Evolutionary conservation across 2,329 filamentous ascomycete species (phyloP).

Genomic region (Xylariaceae sp.): DNA sequence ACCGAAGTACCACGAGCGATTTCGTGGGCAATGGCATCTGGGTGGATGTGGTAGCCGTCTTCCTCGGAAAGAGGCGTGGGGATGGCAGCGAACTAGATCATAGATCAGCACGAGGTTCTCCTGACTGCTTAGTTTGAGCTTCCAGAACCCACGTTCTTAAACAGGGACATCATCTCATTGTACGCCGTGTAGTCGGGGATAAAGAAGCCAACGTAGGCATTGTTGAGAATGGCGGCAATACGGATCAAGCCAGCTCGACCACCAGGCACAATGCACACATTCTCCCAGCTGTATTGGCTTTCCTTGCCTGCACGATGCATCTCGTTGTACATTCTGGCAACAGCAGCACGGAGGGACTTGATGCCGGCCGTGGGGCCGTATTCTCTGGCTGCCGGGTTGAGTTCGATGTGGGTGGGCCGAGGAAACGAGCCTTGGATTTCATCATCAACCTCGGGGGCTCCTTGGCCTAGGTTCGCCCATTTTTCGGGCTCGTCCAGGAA

Average conservation of each 20-base stretch:
- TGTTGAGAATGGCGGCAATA: constrained; percentile 89
- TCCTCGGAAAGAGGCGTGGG: constrained; percentile 77
- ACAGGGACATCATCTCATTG: constrained; percentile 93
- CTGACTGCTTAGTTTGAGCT: background rate
- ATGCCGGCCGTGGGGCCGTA: constrained; percentile 94
- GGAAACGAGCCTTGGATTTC: constrained; percentile 86
- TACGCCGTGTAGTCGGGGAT: constrained; percentile 95
- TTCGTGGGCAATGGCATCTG: constrained; percentile 87
- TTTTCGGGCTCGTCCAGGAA: constrained; percentile 72
- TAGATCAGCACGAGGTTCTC: constrained; percentile 11
- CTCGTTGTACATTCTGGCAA: constrained; percentile 88
- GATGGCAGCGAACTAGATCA: constrained; percentile 68
- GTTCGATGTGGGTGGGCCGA: constrained; percentile 70
- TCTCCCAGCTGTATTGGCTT: constrained; percentile 94
- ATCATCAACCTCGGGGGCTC: constrained; percentile 88
- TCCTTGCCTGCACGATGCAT: constrained; percentile 83
- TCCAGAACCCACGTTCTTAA: constrained; percentile 64
- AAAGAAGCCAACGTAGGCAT: constrained; percentile 89
- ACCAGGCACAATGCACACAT: constrained; percentile 92
- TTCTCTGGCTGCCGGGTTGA: constrained; percentile 73
- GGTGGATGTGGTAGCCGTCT: constrained; percentile 89
- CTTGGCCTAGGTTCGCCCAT: constrained; percentile 94
- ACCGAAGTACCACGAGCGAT: constrained; percentile 81
- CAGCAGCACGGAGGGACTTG: constrained; percentile 80
- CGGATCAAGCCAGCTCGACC: constrained; percentile 88